Percentiles rank a stretch among this genome's conserved stretches.
Evolutionary conservation across 768 basidiomycete species (phyloP).

Genomic region (Neoboletus subvelutipes): DNA sequence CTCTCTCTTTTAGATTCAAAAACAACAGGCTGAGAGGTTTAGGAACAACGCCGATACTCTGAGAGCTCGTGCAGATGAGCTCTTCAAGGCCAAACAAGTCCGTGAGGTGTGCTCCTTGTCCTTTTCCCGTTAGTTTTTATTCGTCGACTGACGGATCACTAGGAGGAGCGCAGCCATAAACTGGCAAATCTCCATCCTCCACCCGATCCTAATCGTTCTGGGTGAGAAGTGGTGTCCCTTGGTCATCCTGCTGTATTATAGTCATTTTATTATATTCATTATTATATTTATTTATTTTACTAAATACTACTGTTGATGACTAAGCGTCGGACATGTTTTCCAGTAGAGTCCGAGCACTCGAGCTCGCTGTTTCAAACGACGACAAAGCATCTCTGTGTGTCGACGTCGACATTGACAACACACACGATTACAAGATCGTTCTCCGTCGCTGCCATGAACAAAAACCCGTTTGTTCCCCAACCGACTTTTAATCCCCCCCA

Average conservation of each 20-base stretch:
- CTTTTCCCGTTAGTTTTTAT: background rate
- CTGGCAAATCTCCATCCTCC: slow-evolving; percentile 10
- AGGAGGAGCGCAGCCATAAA: slow-evolving; percentile 24
- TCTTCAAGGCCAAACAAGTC: slow-evolving; percentile 18
- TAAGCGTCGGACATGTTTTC: slow-evolving; percentile 25
- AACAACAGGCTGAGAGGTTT: slow-evolving; percentile 21
- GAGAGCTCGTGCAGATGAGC: slow-evolving; percentile 21
- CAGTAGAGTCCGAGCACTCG: background rate
- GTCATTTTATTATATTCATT: background rate
- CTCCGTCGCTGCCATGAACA: slow-evolving; percentile 57
- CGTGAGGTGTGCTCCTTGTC: slow-evolving; percentile 21
- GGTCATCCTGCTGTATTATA: background rate
- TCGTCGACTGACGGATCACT: background rate
- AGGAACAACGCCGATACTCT: slow-evolving; percentile 19
- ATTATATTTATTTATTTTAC: background rate
- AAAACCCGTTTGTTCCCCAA: slow-evolving; percentile 77
- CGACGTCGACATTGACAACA: slow-evolving; percentile 8
- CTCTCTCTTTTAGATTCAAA: slow-evolving; percentile 22
- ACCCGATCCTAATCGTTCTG: background rate
- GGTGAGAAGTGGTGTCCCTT: background rate
- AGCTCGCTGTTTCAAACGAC: slow-evolving; percentile 27
- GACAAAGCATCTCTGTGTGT: slow-evolving; percentile 13
- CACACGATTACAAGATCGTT: slow-evolving; percentile 13
- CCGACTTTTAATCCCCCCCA: slow-evolving; percentile 69
- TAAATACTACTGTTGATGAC: slow-evolving; percentile 17